A percentile compares a stretch with the other conserved stretches of the same genome.
phyloP scores from a whole-genome alignment of 1,284 basidiomycete species.

The Microbotryum lychnidis-dioicae region DNA sequence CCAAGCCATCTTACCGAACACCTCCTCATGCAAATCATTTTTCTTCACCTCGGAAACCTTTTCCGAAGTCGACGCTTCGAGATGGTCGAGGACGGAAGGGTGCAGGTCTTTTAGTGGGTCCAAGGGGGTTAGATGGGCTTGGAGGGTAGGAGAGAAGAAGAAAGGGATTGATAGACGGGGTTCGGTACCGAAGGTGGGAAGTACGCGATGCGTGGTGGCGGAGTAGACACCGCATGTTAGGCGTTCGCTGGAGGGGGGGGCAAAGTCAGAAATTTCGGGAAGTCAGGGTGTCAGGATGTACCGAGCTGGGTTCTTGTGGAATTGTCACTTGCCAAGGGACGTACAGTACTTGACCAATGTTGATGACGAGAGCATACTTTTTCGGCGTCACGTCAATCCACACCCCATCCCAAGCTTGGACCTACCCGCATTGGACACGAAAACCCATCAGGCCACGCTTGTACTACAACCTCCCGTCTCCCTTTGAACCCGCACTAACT shows the following conservation, averaged over 20 bases:
- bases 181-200: conserved; percentile 2
- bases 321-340: background rate
- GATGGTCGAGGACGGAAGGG: background rate
- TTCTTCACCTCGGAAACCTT: conserved; percentile 4
- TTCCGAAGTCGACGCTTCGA: background rate
- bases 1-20: conserved; percentile 21
- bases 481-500: no score
- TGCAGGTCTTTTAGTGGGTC: background rate
- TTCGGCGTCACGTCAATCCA: conserved; percentile 13
- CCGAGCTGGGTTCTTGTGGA: no score
- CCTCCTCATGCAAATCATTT: conserved; percentile 20
- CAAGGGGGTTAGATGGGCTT: conserved; percentile 5
- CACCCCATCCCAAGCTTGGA: conserved; percentile 11
- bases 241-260: conserved; percentile 5
- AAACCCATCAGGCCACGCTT: no score
- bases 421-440: background rate
- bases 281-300: background rate
- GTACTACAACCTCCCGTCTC: no score
- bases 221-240: conserved; percentile 12
- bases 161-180: conserved; percentile 24
- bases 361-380: conserved; percentile 15
- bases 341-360: conserved; percentile 20
- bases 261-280: no score
- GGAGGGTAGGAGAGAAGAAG: conserved; percentile 20
- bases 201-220: conserved; percentile 22